Conservation (phyloP, 2,329 filamentous ascomycete genomes). For the Chaetomiaceae sp. region DNA sequence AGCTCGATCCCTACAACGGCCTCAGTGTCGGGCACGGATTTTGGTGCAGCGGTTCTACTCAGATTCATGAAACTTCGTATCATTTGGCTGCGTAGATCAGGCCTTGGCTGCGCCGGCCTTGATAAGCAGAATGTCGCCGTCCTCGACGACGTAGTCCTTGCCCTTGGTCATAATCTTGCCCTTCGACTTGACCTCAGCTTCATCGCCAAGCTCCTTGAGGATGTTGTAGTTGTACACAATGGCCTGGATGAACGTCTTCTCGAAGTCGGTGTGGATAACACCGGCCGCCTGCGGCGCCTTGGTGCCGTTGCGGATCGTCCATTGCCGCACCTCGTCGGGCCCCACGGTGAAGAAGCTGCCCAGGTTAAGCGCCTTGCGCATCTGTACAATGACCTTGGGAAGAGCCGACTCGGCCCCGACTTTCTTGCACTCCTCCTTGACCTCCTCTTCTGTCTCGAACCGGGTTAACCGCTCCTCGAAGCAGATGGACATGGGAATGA, state of each 20-base stretch:
- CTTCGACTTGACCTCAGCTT: conserved; percentile 77
- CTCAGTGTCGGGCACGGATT: not conserved
- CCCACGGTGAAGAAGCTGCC: conserved; percentile 97
- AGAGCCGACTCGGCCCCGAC: conserved; percentile 81
- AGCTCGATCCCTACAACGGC: no score
- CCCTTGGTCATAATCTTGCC: conserved; percentile 98
- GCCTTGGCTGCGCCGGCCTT: conserved; percentile 81
- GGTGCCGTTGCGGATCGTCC: conserved; percentile 92
- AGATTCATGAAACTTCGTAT: conserved; percentile 13
- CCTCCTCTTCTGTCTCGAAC: conserved; percentile 68
- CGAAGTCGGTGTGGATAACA: conserved; percentile 97
- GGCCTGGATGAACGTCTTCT: conserved; percentile 98
- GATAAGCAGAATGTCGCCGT: conserved; percentile 78
- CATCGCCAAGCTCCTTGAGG: conserved; percentile 82
- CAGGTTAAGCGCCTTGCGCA: conserved; percentile 87
- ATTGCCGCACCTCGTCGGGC: conserved; percentile 93
- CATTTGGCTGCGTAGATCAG: conserved; percentile 28
- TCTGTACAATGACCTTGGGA: conserved; percentile 84
- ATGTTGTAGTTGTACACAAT: conserved; percentile 84
- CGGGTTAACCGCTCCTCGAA: conserved; percentile 88
- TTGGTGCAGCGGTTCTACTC: conserved; percentile 3
- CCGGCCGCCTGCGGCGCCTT: conserved; percentile 97
- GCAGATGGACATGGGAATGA: conserved; percentile 86
- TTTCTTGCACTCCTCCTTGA: conserved; percentile 79
- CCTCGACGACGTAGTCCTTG: conserved; percentile 89